Evolutionary conservation across 352 stramenopile genomes (phyloP), one percentile per base, ranked within the genome.

Genomic region (Nothophytophthora sp.): DNA sequence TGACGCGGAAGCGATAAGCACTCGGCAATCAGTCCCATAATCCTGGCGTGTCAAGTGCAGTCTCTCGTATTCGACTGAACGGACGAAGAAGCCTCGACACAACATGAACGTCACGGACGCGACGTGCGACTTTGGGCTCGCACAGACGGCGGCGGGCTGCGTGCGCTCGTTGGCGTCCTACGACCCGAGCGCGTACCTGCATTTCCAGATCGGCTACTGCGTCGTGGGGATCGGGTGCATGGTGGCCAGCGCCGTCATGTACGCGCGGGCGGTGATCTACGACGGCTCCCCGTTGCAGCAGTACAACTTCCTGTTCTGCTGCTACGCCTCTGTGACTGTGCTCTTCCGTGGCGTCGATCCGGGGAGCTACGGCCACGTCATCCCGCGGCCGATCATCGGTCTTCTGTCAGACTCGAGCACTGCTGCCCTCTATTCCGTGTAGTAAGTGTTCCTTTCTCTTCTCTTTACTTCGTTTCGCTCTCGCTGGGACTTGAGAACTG

Each of bases 391-490:
- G 1, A 25, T 87, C 20, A 41, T 47, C 9, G 63, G 66, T 3
- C 82, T 86, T 32, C 54, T 87, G 38, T 60, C 68, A 4, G 64
- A 89, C 52, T 73, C 76, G 30, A 87, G 78, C 34, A 89, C 78
- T 4, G 75, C 75, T 5, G 62, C 75, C 35, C 51, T 87, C 18
- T 83, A 73, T 60, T 76, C 75, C 1, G 68, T 87, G 43, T 84
- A 76, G 70, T 81, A 62, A n/a, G n/a, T n/a, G n/a, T n/a, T n/a
- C 39, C 67, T 73, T 23, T n/a, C 12, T n/a, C 2, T 12, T 4
- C 12, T 25, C 12, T 44, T 8, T 55, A 5, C 25, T 40, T 15
- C 25, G 16, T 27, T 40, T 25, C 6, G 4, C 24, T n/a, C 20
- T 37, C 4, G n/a, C 40, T 24, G 20, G 22, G 11, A n/a, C 20